These are phyloP conservation scores for Paecilomyces fulvus DNA, from an alignment of 2,329 filamentous ascomycete genomes.

Conservation along the genomic window DNA sequence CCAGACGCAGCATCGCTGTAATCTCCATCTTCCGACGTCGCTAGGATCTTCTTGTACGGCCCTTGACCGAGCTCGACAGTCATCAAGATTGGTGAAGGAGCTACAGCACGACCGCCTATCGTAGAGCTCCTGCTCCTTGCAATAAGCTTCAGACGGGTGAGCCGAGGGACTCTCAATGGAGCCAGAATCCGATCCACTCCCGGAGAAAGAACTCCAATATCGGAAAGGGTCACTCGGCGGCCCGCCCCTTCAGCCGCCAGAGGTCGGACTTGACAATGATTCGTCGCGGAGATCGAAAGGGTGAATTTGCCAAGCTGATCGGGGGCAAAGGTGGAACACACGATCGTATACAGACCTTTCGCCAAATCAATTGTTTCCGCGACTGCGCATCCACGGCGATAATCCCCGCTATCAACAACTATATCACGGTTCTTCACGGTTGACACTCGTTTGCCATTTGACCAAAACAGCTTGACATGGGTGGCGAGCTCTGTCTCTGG, in stretches of 20 bases:
- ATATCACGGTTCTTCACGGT: slow-evolving; percentile 66
- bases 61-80: slow-evolving; percentile 66
- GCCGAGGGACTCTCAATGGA: slow-evolving; percentile 40
- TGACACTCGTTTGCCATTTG: slow-evolving; percentile 61
- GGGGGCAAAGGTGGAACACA: slow-evolving; percentile 83
- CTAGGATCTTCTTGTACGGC: slow-evolving; percentile 56
- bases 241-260: slow-evolving; percentile 70
- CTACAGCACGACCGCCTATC: slow-evolving; percentile 29
- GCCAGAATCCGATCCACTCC: slow-evolving; percentile 47
- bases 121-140: slow-evolving; percentile 39
- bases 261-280: slow-evolving; percentile 45
- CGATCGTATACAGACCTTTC: slow-evolving; percentile 71
- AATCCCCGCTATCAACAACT: slow-evolving; percentile 76
- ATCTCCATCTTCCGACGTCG: slow-evolving; percentile 62
- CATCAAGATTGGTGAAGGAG: slow-evolving; percentile 53
- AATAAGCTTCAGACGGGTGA: slow-evolving; percentile 57
- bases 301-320: slow-evolving; percentile 67
- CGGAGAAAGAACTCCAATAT: slow-evolving; percentile 42
- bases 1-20: slow-evolving; percentile 61
- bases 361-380: slow-evolving; percentile 55
- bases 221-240: slow-evolving; percentile 48
- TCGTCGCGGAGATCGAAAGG: slow-evolving; percentile 62
- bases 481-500: slow-evolving; percentile 60
- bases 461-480: slow-evolving; percentile 78
- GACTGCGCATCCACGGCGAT: slow-evolving; percentile 69